Evolutionary conservation across 2,329 filamentous ascomycete genomes (phyloP), one percentile per base, ranked within the genome.

Genomic region (Gaeumannomyces sp.): DNA sequence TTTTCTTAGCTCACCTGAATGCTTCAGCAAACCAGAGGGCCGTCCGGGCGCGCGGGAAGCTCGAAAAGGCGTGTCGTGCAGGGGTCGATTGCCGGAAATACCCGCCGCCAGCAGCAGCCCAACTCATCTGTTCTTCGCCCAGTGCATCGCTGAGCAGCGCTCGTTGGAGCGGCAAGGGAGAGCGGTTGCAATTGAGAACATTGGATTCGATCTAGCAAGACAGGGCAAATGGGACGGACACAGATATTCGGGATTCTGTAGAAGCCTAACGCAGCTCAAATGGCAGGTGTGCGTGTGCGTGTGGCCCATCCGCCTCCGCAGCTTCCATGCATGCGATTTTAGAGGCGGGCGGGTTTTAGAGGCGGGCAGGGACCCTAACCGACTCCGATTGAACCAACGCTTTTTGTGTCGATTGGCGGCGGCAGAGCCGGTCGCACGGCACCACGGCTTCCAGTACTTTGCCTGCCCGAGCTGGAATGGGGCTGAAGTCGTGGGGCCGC

Each of bases 81-180:
- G 57, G 62, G 62, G 38, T 64, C 56, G 27, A 31, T 31, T 60
- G 62, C 62, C 62, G 62, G 62, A 64, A 64, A 64, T 60, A 60
- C 62, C 62, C 62, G 62, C 62, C 33, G n/a, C n/a, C n/a, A 14
- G n/a, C 60, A 29, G 14, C 29, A 53, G 60, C 13, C 45, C 45
- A 25, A 50, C 38, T 50, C 16, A 22, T 22, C 38, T 50, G 1
- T 22, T n/a, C 45, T 56, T 65, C 65, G 4, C 16, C 14, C 16
- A 19, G 38, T 11, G 14, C 38, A 45, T 16, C 16, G 38, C 38
- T 45, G 16, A 35, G 16, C 38, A 45, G 38, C 38, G 38, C 38
- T 16, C 16, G 22, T n/a, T 25, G 22, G 45, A 11, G 38, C 38
- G 19, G 38, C 19, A 2, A 50, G 6, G 45, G 22, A 25, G 19